Evolutionary conservation across 2,329 filamentous ascomycete genomes (phyloP), one percentile per base, ranked within the genome.

Genomic region (Xylaria hypoxylon): DNA sequence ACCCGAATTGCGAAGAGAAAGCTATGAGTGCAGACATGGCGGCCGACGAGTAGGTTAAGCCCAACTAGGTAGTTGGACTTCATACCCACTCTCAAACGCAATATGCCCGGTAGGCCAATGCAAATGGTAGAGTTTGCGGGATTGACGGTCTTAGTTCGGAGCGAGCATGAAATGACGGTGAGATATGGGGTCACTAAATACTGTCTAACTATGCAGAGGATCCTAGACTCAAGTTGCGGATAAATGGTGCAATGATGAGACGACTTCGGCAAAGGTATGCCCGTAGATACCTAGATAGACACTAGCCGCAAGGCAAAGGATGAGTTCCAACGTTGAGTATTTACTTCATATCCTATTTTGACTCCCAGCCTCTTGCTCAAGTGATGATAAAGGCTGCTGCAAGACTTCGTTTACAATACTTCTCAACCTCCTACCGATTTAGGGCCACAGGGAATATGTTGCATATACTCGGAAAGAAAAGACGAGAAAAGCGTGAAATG

Each of bases 1-100:
- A 83, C 56, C 76, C 72, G 2, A 75, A 76, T 15, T 73, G 71
- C 13, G 77, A 78, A 40, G 77, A 80, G 35, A 63, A 52, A 28
- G 59, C 8, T 40, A 48, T 67, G 51, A 33, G 33, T 13, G 56
- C 45, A 24, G 64, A 65, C 13, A 62, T 63, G 40, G 7, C 35
- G 24, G 61, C 11, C 15, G 66, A 68, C 3, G 56, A 62, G 5
- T 70, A 62, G 50, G 5, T 40, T 2, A 15, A 31, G 52, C 28
- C 28, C 38, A 33, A 47, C 2, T 5, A 55, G 13, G 11, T 10
- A 10, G 28, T 44, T 53, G 15, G 31, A 8, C 40, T 40, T 15
- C 8, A 42, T 26, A 10, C 52, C 24, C 5, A 5, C 22, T 38
- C 33, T 26, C n/a, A 5, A 15, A 31, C 28, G 13, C 5, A 1